Base-by-base conservation (phyloP, 257 asterid species). In the Petunia axillaris region DNA sequence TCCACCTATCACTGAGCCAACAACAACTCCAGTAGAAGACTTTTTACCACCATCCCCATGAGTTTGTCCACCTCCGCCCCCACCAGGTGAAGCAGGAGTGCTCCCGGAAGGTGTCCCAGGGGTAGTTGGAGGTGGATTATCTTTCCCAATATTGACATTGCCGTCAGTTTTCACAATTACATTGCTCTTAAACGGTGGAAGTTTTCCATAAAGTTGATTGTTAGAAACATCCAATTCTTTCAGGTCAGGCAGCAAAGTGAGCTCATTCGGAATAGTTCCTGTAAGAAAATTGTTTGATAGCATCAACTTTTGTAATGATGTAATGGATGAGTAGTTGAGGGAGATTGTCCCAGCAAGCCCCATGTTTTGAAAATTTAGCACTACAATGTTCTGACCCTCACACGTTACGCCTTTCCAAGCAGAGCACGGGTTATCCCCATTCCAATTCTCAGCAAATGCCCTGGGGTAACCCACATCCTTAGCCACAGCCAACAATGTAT, bases 381-480 rank as follows among this genome's bases (percentile, higher is more conserved):
- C 93, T 6, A 87, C 83, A 63, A 94, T 86, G 52, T 88, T 80
- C 44, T 81, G 92, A 79, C 16, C 79, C 44, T 4, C 77, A 80
- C 97, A 94, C 4, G 84, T 79, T 64, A 94, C 79, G 75, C 98
- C 92, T 65, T 38, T 54, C 97, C 97, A 94, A 0, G 87, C 25
- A 25, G 25, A 25, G 57, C 77, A 70, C 6, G 77, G 77, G 8
- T 70, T 36, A 14, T 70, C 44, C 4, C 77, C 77, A 39, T 8
- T 70, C 77, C 77, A 70, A 11, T 70, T 50, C 1, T 38, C 53
- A 7, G 77, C 53, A 70, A 70, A 55, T 4, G 38, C 38, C 6
- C 54, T 44, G 8, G 77, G 77, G 35, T 70, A 70, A 43, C 44
- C 44, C 57, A 70, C 10, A 43, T 41, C 57, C 13, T 46, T 38